Evolutionary conservation across 495 filamentous ascomycete genomes (phyloP).

Genomic region (Chaetomium fimeti): DNA sequence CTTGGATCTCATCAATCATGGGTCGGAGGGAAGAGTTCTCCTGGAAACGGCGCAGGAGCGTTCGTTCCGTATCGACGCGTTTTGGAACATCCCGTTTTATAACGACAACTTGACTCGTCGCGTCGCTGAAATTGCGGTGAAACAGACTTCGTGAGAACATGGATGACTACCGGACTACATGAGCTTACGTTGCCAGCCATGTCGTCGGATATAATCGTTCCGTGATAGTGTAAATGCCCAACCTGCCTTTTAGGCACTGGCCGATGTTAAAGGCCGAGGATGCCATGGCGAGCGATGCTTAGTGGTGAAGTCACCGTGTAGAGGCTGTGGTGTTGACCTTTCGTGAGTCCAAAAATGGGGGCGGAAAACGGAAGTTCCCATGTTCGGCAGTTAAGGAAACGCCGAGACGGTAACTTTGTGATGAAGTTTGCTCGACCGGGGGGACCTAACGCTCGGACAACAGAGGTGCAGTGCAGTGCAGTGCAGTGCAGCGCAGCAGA

Average conservation of each 20-base stretch:
- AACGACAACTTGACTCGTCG: neutral
- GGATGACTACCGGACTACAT: neutral
- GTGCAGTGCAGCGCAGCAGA: no score
- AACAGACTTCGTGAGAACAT: neutral
- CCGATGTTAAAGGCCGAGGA: neutral
- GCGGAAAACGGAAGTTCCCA: no score
- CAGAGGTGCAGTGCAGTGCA: no score
- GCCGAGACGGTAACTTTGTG: no score
- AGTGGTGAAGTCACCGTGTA: no score
- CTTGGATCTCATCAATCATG: neutral
- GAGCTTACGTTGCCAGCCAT: slow-evolving; percentile 3
- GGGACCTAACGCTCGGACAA: no score
- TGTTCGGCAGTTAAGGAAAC: no score
- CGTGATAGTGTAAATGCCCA: neutral
- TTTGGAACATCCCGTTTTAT: neutral
- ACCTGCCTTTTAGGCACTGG: neutral
- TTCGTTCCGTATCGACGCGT: neutral
- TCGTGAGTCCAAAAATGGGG: no score
- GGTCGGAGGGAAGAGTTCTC: neutral
- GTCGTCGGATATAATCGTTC: neutral
- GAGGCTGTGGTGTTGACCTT: no score
- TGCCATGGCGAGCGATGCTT: neutral
- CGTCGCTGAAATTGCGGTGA: neutral
- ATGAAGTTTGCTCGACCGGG: no score
- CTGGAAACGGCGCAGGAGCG: neutral